Evolutionary conservation across 805 yeast species (phyloP), one percentile per base, ranked within the genome.

Genomic region (Candida chauliodis): DNA sequence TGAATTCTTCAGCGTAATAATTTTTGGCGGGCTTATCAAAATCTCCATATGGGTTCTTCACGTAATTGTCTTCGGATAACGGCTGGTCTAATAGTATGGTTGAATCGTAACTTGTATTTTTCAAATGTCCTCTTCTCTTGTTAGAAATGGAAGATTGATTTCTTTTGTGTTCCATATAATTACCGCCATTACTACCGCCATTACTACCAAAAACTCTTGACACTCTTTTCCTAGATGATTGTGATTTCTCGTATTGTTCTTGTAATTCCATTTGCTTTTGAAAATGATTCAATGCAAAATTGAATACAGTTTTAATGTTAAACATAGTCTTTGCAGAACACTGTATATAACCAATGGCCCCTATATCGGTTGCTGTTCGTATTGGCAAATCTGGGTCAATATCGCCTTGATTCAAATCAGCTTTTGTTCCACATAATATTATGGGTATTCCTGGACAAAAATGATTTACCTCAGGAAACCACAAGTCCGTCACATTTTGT

Each of bases 381-480:
- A 71, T 66, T 3, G 81, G 82, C 27, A 66, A 59, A 36, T 73
- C 76, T 3, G 73, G 61, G 30, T 73, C 74, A 19, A 64, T 49
- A 4, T 46, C 38, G 28, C 44, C 39, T 6, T 8, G 3, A 10
- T 31, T 54, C 41, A 84, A 62, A 58, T 90, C 97, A 3, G 79
- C 60, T 52, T 90, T 88, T 23, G 91, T 73, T 1, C 96, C 96
- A n/a, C 87, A 88, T 24, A 91, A 62, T 19, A 88, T 57, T 13
- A 82, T 73, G 1, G 96, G 95, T 2, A 81, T 73, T 2, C 78
- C 83, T 2, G 90, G 89, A 55, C 96, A 87, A 55, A 83, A 87
- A 52, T 84, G 89, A 42, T 71, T 65, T 1, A 86, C 84, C 55
- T 90, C 98, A 1, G 96, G 95, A 28, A 76, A 76, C 98, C 98